Evolutionary conservation across 768 basidiomycete species (phyloP).

Genomic region (Suillus americanus): DNA sequence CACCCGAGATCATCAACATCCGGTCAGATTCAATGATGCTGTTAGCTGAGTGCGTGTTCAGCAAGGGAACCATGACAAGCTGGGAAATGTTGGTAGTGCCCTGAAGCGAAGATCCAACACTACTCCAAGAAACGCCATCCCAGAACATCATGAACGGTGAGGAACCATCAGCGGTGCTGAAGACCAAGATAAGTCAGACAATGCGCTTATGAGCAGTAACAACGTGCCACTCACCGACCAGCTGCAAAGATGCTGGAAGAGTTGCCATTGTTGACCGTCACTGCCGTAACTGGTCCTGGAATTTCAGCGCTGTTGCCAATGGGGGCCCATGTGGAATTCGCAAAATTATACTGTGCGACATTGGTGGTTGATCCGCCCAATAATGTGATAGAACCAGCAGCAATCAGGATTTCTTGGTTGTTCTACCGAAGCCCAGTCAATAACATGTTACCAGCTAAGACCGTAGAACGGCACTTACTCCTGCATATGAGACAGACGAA

Average conservation of each 20-base stretch:
- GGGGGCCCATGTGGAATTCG: slow-evolving; percentile 72
- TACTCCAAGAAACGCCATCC: slow-evolving; percentile 78
- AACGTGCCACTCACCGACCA: slow-evolving; percentile 59
- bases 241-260: slow-evolving; percentile 86
- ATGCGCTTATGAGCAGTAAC: background rate
- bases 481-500: slow-evolving; percentile 74
- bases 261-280: slow-evolving; percentile 83
- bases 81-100: slow-evolving; percentile 71
- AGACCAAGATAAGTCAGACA: background rate
- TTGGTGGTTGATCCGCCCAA: slow-evolving; percentile 62
- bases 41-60: slow-evolving; percentile 68
- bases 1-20: slow-evolving; percentile 87
- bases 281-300: slow-evolving; percentile 88
- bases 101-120: slow-evolving; percentile 57
- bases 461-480: slow-evolving; percentile 47
- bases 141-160: slow-evolving; percentile 79
- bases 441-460: background rate
- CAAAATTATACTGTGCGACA: slow-evolving; percentile 70
- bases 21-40: slow-evolving; percentile 79
- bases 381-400: slow-evolving; percentile 71
- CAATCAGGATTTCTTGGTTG: slow-evolving; percentile 69
- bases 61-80: slow-evolving; percentile 87
- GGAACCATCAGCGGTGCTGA: slow-evolving; percentile 56
- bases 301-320: slow-evolving; percentile 61
- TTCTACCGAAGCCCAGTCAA: slow-evolving; percentile 38